Conservation (phyloP, 2,329 filamentous ascomycete genomes). For the Ascochyta pisi region DNA sequence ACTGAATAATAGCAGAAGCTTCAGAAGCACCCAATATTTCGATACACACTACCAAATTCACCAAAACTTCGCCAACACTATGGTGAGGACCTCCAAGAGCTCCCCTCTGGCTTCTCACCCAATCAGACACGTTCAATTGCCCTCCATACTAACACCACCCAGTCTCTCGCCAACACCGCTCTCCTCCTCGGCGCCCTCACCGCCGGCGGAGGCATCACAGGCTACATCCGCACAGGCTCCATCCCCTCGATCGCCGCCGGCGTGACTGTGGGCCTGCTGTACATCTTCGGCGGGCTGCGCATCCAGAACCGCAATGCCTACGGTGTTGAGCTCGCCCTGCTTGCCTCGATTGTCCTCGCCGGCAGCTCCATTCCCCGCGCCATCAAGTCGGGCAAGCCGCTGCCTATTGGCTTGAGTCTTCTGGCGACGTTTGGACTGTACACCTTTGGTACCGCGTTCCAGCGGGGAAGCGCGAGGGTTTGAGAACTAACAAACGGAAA, state of each 20-base stretch:
- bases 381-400: slow-evolving; percentile 80
- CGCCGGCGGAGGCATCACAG: slow-evolving; percentile 84
- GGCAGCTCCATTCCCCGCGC: slow-evolving; percentile 87
- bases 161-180: slow-evolving; percentile 67
- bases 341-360: slow-evolving; percentile 84
- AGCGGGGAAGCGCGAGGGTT: slow-evolving; percentile 15
- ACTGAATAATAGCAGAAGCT: not conserved
- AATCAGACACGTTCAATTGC: slow-evolving; percentile 1
- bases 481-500: not conserved
- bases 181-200: slow-evolving; percentile 82
- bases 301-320: slow-evolving; percentile 78
- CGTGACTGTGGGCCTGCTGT: slow-evolving; percentile 77
- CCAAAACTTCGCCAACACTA: not conserved
- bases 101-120: not conserved
- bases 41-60: not conserved
- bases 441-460: slow-evolving; percentile 77
- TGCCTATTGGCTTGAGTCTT: slow-evolving; percentile 80
- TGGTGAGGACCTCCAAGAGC: slow-evolving; percentile 8
- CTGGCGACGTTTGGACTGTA: slow-evolving; percentile 79
- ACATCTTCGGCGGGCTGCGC: slow-evolving; percentile 82
- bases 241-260: slow-evolving; percentile 87
- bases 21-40: not conserved
- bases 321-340: slow-evolving; percentile 85
- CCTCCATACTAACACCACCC: slow-evolving; percentile 5
- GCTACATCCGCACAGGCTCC: slow-evolving; percentile 84